phyloP scores from a whole-genome alignment of 768 basidiomycete species.

The Lentinula guzmanii region DNA sequence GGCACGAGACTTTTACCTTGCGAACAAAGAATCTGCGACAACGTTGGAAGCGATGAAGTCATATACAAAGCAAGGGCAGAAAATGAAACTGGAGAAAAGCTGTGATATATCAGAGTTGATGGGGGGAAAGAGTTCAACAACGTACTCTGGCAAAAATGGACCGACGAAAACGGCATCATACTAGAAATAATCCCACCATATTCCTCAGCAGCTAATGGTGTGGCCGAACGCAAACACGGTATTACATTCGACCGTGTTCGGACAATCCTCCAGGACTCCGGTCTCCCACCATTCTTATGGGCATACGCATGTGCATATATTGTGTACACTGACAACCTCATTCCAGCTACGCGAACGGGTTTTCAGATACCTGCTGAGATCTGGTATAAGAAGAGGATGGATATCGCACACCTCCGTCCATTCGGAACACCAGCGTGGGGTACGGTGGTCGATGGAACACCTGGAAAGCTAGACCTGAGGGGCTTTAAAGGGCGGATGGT shows the following conservation, averaged over 20 bases:
- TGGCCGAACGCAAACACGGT: too few species aligned
- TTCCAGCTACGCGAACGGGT: background rate
- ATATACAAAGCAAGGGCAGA: background rate
- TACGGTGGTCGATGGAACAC: background rate
- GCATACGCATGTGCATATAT: background rate
- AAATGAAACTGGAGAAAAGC: background rate
- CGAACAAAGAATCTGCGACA: too few species aligned
- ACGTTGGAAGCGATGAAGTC: background rate
- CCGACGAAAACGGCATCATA: background rate
- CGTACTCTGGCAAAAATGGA: background rate
- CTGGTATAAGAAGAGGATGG: background rate
- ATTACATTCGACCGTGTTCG: too few species aligned
- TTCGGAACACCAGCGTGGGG: background rate
- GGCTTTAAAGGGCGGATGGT: background rate
- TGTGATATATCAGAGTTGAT: background rate
- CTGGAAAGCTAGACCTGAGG: background rate
- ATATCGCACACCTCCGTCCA: background rate
- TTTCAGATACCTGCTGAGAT: background rate
- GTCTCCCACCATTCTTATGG: background rate
- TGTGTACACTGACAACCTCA: background rate
- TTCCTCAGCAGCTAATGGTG: too few species aligned
- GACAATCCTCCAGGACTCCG: too few species aligned
- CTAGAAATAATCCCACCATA: background rate
- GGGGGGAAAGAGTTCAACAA: background rate
- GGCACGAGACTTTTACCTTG: too few species aligned